Evolutionary conservation across 108 stramenopile species (phyloP).

Genomic region (Pseudonitzschia delicatissima): DNA sequence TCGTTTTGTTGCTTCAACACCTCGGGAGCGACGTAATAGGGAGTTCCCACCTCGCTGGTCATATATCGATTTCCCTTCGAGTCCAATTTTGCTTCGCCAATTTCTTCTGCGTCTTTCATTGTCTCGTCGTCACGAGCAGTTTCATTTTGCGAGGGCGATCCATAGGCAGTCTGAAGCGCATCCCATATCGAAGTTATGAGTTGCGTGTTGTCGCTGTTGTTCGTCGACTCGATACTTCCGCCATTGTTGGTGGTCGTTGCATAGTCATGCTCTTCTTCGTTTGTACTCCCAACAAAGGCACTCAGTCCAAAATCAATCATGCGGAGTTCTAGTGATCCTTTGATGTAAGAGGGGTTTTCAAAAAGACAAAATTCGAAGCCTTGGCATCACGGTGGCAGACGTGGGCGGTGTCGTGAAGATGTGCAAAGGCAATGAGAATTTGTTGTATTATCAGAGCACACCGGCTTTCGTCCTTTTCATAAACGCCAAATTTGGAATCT

Average conservation of each 20-base stretch:
- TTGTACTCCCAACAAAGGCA: slow-evolving; percentile 57
- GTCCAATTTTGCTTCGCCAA: neutral
- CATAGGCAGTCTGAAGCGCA: too few species aligned
- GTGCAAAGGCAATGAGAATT: slow-evolving; percentile 53
- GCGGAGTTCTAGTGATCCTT: slow-evolving; percentile 54
- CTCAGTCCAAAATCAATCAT: slow-evolving; percentile 97
- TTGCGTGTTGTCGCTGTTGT: neutral
- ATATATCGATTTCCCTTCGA: neutral
- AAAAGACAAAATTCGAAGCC: slow-evolving; percentile 88
- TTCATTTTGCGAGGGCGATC: neutral
- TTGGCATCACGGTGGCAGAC: slow-evolving; percentile 93
- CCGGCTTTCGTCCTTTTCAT: slow-evolving; percentile 30
- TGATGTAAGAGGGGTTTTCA: neutral
- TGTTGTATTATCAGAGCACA: slow-evolving; percentile 42
- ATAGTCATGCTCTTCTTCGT: neutral
- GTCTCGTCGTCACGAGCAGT: neutral
- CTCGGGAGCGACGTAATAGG: slow-evolving; percentile 69
- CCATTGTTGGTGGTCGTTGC: neutral
- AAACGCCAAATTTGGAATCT: neutral
- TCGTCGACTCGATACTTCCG: neutral
- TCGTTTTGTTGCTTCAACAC: slow-evolving; percentile 26
- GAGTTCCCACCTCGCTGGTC: slow-evolving; percentile 41
- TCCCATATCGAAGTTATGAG: neutral
- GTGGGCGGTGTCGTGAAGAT: slow-evolving; percentile 54
- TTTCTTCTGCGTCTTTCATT: neutral